Conservation (phyloP, 2,329 filamentous ascomycete genomes). For the Apiospora koreana region DNA sequence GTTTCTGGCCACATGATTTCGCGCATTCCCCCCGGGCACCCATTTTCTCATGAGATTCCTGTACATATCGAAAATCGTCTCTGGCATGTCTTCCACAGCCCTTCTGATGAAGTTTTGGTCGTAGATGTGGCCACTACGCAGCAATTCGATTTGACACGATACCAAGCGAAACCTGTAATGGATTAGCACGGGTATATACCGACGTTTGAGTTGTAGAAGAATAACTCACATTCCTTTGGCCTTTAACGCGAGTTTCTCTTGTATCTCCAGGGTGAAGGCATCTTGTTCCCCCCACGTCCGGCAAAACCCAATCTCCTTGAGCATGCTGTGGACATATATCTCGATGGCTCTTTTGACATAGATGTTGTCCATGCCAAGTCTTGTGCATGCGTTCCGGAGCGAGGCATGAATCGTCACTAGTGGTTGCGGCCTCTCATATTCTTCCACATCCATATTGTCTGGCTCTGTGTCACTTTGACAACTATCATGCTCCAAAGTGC, state of each 20-base stretch:
- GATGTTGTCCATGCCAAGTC: conserved; percentile 27
- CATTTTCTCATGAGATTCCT: background rate
- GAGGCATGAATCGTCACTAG: background rate
- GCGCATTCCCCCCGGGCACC: background rate
- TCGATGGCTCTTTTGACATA: conserved; percentile 28
- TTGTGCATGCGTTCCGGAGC: background rate
- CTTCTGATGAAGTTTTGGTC: conserved; percentile 14
- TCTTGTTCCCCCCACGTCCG: background rate
- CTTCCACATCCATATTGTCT: background rate
- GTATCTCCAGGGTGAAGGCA: conserved; percentile 18
- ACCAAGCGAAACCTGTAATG: conserved; percentile 28
- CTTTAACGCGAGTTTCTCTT: conserved; percentile 19
- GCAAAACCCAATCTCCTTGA: conserved; percentile 11
- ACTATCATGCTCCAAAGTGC: background rate
- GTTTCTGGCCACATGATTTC: conserved; percentile 23
- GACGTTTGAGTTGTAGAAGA: background rate
- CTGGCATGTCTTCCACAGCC: conserved; percentile 7
- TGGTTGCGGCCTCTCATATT: background rate
- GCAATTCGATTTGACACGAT: conserved; percentile 26
- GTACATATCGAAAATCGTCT: background rate
- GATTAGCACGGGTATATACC: background rate
- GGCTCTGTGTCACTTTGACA: background rate
- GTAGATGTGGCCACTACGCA: conserved; percentile 8
- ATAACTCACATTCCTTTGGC: conserved; percentile 19
- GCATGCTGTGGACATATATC: conserved; percentile 21